These are phyloP conservation scores for Exophiala xenobiotica DNA, from an alignment of 2,329 filamentous ascomycete species.

Conservation along the genomic window DNA sequence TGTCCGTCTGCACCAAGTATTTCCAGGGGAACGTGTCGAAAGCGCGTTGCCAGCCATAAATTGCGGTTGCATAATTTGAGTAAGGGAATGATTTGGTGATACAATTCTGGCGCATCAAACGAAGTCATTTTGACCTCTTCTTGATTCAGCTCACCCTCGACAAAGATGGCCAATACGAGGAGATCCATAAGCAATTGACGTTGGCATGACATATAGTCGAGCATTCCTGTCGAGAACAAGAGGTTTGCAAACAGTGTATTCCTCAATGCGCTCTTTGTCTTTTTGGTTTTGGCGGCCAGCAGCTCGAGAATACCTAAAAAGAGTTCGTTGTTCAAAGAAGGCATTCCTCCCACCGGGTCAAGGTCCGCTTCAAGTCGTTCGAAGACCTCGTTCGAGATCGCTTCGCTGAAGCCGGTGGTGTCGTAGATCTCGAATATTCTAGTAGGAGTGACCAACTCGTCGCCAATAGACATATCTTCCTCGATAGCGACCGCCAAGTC, in stretches of 20 bases:
- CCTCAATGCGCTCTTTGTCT: conserved; percentile 32
- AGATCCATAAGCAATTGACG: conserved; percentile 77
- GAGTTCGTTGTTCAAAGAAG: conserved; percentile 48
- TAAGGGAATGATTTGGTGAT: conserved; percentile 67
- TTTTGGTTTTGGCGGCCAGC: conserved; percentile 36
- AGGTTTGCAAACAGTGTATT: conserved; percentile 23
- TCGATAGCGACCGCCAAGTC: conserved; percentile 67
- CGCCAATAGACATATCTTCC: conserved; percentile 71
- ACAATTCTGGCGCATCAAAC: conserved; percentile 58
- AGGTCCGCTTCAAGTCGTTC: conserved; percentile 67
- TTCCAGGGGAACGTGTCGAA: conserved; percentile 37
- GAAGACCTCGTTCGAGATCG: conserved; percentile 80
- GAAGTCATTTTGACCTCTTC: conserved; percentile 63
- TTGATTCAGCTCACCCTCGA: conserved; percentile 78
- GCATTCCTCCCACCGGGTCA: conserved; percentile 60
- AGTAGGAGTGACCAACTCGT: conserved; percentile 67
- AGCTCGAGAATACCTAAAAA: conserved; percentile 54
- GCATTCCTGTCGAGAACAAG: conserved; percentile 68
- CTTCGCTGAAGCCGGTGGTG: conserved; percentile 72
- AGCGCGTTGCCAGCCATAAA: conserved; percentile 59
- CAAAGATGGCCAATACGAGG: conserved; percentile 77
- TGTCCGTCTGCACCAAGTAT: conserved; percentile 21
- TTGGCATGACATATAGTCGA: conserved; percentile 73
- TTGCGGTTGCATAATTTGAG: conserved; percentile 70
- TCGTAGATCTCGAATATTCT: conserved; percentile 77